Base-by-base conservation (phyloP, 1,284 basidiomycete species). In the Rhodotorula mucilaginosa region DNA sequence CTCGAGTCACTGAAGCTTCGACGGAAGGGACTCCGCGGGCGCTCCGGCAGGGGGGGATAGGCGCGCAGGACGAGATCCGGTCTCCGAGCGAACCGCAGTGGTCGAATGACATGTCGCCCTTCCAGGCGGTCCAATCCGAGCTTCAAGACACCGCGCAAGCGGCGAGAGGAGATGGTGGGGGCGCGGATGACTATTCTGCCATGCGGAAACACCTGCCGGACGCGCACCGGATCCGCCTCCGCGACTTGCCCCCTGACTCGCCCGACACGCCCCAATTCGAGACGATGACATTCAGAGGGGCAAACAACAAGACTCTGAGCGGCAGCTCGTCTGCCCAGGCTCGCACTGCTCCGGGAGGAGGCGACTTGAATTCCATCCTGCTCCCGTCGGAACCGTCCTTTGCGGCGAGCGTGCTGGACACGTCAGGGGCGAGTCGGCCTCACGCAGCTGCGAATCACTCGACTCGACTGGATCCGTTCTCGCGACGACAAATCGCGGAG, bases 201-300 rank as follows among this genome's bases (percentile, higher is more conserved):
- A n/a, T 56, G 56, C 49, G 65, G 60, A 47, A 57, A 2, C 8
- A 39, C 26, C 21, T 61, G 5, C 67, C 68, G 4, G 70, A 68
- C 15, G 48, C 65, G 8, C 66, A 68, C 21, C 69, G 72, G 3
- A 58, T 71, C 3, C 54, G 70, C 18, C 57, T 70, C 10, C 61
- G 74, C 5, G 77, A 78, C 64, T 49, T 75, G 4, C 73, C 74
- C 2, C 72, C 76, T 61, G 78, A 79, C 64, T 78, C 77, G 59
- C 76, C 77, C 16, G 78, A 76, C 57, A 59, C 73, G 26, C 78
- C 77, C 5, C 71, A 75, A 26, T 72, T 74, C 44, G 77, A 78
- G 51, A 77, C 78, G 19, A 66, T 72, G 34, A 69, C 61, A 23
- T 65, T 51, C 34, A 52, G 39, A 4, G 26, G 16, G 5, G 16